Evolutionary conservation across 208 protist genomes (phyloP).

Genomic region (Acanthamoeba sp.): DNA sequence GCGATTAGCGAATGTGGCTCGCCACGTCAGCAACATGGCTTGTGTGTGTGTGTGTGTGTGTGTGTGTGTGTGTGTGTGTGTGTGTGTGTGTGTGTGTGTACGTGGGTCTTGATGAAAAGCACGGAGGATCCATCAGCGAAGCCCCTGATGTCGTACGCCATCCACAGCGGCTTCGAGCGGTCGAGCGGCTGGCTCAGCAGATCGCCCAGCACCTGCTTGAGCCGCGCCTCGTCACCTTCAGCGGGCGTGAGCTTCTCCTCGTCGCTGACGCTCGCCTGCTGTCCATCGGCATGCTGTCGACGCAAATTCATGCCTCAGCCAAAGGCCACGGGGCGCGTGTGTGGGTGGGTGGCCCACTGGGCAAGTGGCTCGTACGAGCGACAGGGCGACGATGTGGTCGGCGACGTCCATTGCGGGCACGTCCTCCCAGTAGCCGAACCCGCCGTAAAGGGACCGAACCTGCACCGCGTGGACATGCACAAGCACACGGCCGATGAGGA

Average conservation of each 20-base stretch:
- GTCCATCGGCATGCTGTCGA: not conserved
- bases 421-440: conserved; percentile 30
- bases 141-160: conserved; percentile 29
- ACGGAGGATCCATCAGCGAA: conserved; percentile 29
- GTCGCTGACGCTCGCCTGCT: not conserved
- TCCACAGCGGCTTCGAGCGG: not conserved
- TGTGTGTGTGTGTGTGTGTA: not conserved
- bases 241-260: not conserved
- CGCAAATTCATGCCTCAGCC: too few species aligned
- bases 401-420: not conserved
- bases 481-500: too few species aligned
- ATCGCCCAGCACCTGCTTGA: not conserved
- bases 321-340: too few species aligned
- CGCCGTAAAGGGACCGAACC: not conserved
- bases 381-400: not conserved
- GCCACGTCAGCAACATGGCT: too few species aligned
- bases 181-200: conserved; percentile 21
- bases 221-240: not conserved
- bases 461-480: too few species aligned
- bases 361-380: not conserved
- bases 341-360: too few species aligned
- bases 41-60: too few species aligned
- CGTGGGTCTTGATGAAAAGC: not conserved
- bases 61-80: not conserved
- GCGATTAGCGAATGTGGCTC: too few species aligned